A percentile compares a stretch with the other conserved stretches of the same genome.
Conservation (phyloP, 164 flowering plant species). For the Tetracentron sinense region DNA sequence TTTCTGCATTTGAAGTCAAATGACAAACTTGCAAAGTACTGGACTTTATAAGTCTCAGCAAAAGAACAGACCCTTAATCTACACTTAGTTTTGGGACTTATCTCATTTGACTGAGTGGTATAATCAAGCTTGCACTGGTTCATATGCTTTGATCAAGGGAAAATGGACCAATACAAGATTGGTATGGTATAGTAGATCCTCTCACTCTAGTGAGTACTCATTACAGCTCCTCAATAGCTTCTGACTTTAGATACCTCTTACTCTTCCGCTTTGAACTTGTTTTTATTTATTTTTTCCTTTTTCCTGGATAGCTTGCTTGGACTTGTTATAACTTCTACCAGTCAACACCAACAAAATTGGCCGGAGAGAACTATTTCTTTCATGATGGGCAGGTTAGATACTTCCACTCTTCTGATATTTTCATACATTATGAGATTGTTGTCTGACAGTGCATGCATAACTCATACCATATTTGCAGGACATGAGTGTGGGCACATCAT, state of each 20-base stretch:
- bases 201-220: not conserved
- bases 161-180: not conserved
- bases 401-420: not conserved
- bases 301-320: constrained; percentile 87
- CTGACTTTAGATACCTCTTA: not conserved
- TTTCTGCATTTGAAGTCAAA: too few relatives aligned
- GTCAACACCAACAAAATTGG: constrained; percentile 93
- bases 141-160: not conserved
- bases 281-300: too few relatives aligned
- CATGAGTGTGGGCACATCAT: constrained; percentile 94
- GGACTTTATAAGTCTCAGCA: too few relatives aligned
- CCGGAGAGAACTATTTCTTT: constrained; percentile 95
- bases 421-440: not conserved
- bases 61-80: too few relatives aligned
- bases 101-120: too few relatives aligned
- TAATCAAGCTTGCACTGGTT: not conserved
- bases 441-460: not conserved
- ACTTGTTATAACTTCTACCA: constrained; percentile 97
- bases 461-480: constrained; percentile 45
- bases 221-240: not conserved
- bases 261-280: constrained; percentile 11
- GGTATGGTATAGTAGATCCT: not conserved
- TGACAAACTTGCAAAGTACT: too few relatives aligned
- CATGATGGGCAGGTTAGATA: constrained; percentile 65
- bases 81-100: too few relatives aligned